Conservation (phyloP, 1,284 basidiomycete genomes). For the Vanrija pseudolonga region DNA sequence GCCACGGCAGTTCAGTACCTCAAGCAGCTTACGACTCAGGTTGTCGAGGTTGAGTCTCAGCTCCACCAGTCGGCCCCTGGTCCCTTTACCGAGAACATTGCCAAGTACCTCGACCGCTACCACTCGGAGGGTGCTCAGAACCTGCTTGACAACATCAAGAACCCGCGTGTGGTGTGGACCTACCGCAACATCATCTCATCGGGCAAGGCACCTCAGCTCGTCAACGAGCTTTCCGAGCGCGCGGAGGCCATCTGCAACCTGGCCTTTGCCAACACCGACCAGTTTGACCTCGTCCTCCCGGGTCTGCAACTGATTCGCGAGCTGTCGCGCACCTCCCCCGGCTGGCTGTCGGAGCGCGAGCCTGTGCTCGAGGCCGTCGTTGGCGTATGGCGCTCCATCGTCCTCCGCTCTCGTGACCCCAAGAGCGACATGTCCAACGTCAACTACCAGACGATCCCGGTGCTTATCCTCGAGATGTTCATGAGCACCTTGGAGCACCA, state of each 20-base stretch:
- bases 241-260: slow-evolving; percentile 61
- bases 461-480: slow-evolving; percentile 71
- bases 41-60: slow-evolving; percentile 90
- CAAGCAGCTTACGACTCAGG: slow-evolving; percentile 74
- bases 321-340: slow-evolving; percentile 62
- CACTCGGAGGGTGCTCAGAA: slow-evolving; percentile 78
- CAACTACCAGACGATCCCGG: slow-evolving; percentile 63
- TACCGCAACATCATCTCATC: slow-evolving; percentile 75
- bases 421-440: slow-evolving; percentile 47
- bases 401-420: slow-evolving; percentile 36
- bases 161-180: slow-evolving; percentile 71
- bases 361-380: slow-evolving; percentile 66
- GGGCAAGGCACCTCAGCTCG: slow-evolving; percentile 68
- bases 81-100: slow-evolving; percentile 91
- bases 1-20: slow-evolving; percentile 91
- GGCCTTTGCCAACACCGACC: slow-evolving; percentile 58
- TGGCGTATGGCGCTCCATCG: slow-evolving; percentile 62
- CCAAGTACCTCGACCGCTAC: slow-evolving; percentile 87
- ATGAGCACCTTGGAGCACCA: slow-evolving; percentile 60
- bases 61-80: slow-evolving; percentile 86
- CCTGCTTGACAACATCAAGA: slow-evolving; percentile 74
- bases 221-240: slow-evolving; percentile 67
- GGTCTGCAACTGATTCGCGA: slow-evolving; percentile 75
- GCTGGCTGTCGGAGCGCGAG: slow-evolving; percentile 55
- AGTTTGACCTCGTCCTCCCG: slow-evolving; percentile 59